Evolutionary conservation across 1,284 basidiomycete species (phyloP).

Genomic region (Sphagnurus paluster): DNA sequence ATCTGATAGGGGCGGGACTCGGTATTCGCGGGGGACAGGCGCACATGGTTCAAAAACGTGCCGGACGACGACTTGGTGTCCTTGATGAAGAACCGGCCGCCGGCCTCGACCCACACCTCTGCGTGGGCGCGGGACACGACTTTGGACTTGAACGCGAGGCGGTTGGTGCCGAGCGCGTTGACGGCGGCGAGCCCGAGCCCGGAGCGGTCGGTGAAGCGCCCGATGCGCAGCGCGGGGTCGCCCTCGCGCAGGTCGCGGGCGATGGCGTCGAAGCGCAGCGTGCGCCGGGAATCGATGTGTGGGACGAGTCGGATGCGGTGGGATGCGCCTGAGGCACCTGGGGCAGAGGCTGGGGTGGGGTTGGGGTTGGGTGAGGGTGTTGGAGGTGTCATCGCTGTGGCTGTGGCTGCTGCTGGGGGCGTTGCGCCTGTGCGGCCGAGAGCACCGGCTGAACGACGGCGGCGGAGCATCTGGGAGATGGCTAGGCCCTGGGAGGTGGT

Average conservation of each 20-base stretch:
- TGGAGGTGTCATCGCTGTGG: too few species aligned
- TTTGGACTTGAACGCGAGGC: conserved; percentile 95
- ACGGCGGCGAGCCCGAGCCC: conserved; percentile 66
- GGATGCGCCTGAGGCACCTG: too few species aligned
- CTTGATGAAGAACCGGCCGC: conserved; percentile 79
- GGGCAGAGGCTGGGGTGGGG: too few species aligned
- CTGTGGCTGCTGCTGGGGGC: background rate
- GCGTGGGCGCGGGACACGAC: conserved; percentile 95
- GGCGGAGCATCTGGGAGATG: conserved; percentile 50
- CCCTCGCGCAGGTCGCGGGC: conserved; percentile 76
- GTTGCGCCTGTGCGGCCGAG: conserved; percentile 22
- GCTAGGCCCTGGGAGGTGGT: conserved; percentile 28
- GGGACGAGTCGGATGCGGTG: conserved; percentile 86
- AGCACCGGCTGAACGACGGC: conserved; percentile 50
- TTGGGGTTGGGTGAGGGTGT: too few species aligned
- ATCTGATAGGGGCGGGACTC: conserved; percentile 81
- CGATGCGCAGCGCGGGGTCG: conserved; percentile 79
- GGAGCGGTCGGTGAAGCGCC: conserved; percentile 88
- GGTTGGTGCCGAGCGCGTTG: conserved; percentile 73
- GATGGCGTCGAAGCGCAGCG: conserved; percentile 93
- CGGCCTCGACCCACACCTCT: conserved; percentile 82
- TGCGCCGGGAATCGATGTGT: conserved; percentile 88
- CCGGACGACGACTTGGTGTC: conserved; percentile 92
- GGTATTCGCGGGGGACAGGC: conserved; percentile 81
- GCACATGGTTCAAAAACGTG: conserved; percentile 95